phyloP scores from a whole-genome alignment of 1,284 basidiomycete species.

The Pascua guehoae region DNA sequence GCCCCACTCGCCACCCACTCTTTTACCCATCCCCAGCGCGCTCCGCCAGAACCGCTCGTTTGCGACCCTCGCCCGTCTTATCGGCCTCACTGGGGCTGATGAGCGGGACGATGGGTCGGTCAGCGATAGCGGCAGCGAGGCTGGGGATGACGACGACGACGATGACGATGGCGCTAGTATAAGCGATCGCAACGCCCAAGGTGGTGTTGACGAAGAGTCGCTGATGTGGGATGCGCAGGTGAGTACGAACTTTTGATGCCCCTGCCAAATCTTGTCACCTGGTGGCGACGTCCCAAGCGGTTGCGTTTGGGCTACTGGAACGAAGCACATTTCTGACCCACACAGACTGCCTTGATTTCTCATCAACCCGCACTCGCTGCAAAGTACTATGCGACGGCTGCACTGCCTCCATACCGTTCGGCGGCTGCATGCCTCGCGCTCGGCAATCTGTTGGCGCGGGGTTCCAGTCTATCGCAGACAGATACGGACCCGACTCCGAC shows the following conservation, averaged over 20 bases:
- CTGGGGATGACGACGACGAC: slow-evolving; percentile 17
- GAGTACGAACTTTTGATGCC: slow-evolving; percentile 7
- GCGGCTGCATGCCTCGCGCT: slow-evolving; percentile 39
- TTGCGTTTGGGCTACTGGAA: no score
- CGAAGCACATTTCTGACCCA: background rate
- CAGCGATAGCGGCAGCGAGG: slow-evolving; percentile 50
- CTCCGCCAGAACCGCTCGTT: slow-evolving; percentile 24
- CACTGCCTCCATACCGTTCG: slow-evolving; percentile 38
- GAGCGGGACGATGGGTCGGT: slow-evolving; percentile 24
- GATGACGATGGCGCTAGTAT: background rate
- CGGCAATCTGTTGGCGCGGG: slow-evolving; percentile 39
- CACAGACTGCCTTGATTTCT: slow-evolving; percentile 39
- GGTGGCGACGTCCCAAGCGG: no score
- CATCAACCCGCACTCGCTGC: slow-evolving; percentile 39
- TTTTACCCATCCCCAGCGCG: slow-evolving; percentile 7
- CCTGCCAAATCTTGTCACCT: no score
- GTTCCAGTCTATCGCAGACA: slow-evolving; percentile 25
- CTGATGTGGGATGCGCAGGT: slow-evolving; percentile 46
- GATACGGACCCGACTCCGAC: background rate
- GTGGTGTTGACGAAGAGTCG: slow-evolving; percentile 32
- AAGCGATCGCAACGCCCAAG: slow-evolving; percentile 1
- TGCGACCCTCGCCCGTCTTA: slow-evolving; percentile 16
- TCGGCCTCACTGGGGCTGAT: slow-evolving; percentile 15
- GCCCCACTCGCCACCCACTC: slow-evolving; percentile 3
- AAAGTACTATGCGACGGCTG: slow-evolving; percentile 35